phyloP scores from a whole-genome alignment of 2,329 filamentous ascomycete species.

The Penicillium sp. region DNA sequence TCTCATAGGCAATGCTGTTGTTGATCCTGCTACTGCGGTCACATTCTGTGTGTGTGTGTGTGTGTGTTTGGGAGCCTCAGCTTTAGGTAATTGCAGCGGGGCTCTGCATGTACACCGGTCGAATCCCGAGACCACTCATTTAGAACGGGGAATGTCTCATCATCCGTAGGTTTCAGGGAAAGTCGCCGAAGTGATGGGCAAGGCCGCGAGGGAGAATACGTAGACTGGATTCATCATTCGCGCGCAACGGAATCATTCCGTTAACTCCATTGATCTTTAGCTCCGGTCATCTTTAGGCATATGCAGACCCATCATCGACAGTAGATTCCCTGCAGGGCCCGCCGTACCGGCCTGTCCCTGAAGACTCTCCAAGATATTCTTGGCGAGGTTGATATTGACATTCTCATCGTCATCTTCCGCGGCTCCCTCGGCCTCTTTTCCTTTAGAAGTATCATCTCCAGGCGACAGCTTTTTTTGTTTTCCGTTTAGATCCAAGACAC shows the following conservation, averaged over 20 bases:
- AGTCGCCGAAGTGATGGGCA: not conserved
- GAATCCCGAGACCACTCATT: not conserved
- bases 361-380: constrained; percentile 89
- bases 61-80: not conserved
- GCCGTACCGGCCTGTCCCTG: constrained; percentile 84
- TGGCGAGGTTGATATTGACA: constrained; percentile 83
- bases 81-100: not conserved
- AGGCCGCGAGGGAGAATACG: not conserved
- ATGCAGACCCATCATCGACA: constrained; percentile 80
- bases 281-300: constrained; percentile 72
- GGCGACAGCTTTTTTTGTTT: constrained; percentile 22
- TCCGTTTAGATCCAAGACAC: constrained; percentile 43
- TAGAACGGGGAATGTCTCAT: not conserved
- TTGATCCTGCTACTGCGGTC: not conserved
- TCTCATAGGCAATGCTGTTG: not conserved
- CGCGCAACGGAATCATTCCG: not conserved
- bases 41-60: not conserved
- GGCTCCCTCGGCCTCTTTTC: constrained; percentile 28
- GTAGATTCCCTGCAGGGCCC: constrained; percentile 83
- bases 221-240: not conserved
- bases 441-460: constrained; percentile 17
- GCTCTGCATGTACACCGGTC: not conserved
- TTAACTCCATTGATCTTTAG: not conserved
- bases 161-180: not conserved
- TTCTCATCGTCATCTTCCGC: constrained; percentile 58